Conservation (phyloP, 2,329 filamentous ascomycete genomes). For the Cercospora zeina region DNA sequence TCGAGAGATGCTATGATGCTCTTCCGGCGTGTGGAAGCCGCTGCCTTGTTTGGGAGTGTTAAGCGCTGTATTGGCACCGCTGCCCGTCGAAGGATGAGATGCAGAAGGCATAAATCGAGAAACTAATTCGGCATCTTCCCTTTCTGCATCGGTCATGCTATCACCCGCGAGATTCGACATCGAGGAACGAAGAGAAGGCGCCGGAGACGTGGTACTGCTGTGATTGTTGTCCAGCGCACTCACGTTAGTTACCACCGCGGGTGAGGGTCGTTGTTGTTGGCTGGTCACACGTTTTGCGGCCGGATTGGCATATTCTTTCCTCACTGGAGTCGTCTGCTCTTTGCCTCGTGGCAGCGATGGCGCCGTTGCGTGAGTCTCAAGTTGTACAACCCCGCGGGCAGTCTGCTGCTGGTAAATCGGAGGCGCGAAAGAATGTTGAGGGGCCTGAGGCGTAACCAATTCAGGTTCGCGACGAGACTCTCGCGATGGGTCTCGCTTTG, state of each 20-base stretch:
- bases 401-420: constrained; percentile 20
- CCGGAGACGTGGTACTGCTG: constrained; percentile 35
- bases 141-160: constrained; percentile 24
- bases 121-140: constrained; percentile 35
- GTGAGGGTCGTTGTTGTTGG: constrained; percentile 33
- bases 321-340: constrained; percentile 17
- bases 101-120: constrained; percentile 38
- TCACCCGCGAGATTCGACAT: constrained; percentile 29
- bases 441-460: background rate
- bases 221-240: constrained; percentile 37
- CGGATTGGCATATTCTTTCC: constrained; percentile 33
- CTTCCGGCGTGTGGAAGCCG: constrained; percentile 35
- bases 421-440: constrained; percentile 12
- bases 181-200: constrained; percentile 34
- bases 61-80: constrained; percentile 34
- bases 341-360: constrained; percentile 27
- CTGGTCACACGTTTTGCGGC: constrained; percentile 32
- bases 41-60: constrained; percentile 36
- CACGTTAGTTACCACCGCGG: constrained; percentile 38
- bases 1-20: constrained; percentile 30
- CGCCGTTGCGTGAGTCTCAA: constrained; percentile 11
- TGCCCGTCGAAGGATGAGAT: constrained; percentile 37
- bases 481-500: background rate
- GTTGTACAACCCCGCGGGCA: constrained; percentile 6
- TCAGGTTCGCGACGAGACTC: background rate